Evolutionary conservation across 495 filamentous ascomycete species (phyloP).

Genomic region (Penicillium lagena): DNA sequence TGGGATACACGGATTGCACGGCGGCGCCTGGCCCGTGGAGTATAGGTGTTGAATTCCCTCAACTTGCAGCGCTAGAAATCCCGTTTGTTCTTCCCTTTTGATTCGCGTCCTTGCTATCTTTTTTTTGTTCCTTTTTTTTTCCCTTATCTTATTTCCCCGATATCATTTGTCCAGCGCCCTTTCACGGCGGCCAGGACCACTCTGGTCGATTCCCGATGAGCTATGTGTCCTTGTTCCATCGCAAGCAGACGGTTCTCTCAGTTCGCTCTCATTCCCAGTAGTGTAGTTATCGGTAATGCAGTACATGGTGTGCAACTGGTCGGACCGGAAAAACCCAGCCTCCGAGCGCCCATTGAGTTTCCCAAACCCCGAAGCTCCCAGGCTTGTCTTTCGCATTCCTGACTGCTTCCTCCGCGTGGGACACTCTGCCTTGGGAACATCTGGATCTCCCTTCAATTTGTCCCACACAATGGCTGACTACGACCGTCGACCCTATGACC

Average conservation of each 20-base stretch:
- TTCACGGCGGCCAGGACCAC: too few species aligned
- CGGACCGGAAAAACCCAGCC: constrained; percentile 8
- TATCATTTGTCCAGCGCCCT: not conserved
- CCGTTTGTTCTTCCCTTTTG: constrained; percentile 17
- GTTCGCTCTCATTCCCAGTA: not conserved
- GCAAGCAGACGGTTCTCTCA: constrained; percentile 21
- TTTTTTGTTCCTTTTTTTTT: constrained; percentile 15
- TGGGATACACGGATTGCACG: constrained; percentile 19
- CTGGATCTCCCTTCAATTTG: not conserved
- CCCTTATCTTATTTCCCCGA: constrained; percentile 11
- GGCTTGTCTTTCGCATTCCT: too few species aligned
- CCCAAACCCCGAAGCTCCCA: constrained; percentile 6
- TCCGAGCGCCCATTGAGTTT: constrained; percentile 4
- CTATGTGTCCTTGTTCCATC: constrained; percentile 21
- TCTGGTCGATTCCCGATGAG: constrained; percentile 18
- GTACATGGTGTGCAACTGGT: not conserved
- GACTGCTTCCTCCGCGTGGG: too few species aligned
- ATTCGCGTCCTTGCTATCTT: constrained; percentile 8
- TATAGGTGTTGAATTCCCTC: constrained; percentile 17
- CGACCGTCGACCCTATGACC: constrained; percentile 53
- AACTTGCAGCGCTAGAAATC: constrained; percentile 37
- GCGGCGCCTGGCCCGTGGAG: not conserved
- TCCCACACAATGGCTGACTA: constrained; percentile 59
- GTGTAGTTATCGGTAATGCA: too few species aligned
- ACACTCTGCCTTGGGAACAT: too few species aligned